These are phyloP conservation scores for Solanum sitiens DNA, from an alignment of 257 asterid genomes.

Conservation along the genomic window DNA sequence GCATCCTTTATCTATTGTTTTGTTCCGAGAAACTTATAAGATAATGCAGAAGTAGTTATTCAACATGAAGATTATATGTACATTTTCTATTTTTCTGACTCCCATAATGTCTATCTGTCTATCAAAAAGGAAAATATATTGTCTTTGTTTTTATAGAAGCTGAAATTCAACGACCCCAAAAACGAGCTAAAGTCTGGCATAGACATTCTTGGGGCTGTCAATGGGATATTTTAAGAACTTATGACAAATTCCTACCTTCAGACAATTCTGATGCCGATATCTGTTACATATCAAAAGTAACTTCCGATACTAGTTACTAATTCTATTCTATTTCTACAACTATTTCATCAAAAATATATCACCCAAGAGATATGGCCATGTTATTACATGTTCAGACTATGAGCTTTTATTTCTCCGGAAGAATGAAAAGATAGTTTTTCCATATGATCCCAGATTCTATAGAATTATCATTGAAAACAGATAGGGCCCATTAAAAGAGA, in stretches of 20 bases:
- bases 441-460: not conserved
- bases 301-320: not conserved
- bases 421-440: not conserved
- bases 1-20: not conserved
- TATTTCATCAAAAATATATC: not conserved
- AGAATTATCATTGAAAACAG: not conserved
- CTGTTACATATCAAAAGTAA: slow-evolving; percentile 59
- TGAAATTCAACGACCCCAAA: slow-evolving; percentile 37
- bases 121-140: slow-evolving; percentile 75
- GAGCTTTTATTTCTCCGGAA: not conserved
- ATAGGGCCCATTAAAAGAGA: not conserved
- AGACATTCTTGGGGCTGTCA: slow-evolving; percentile 77
- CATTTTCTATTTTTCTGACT: slow-evolving; percentile 81
- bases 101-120: slow-evolving; percentile 87
- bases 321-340: not conserved
- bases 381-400: not conserved
- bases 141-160: slow-evolving; percentile 40
- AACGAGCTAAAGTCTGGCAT: slow-evolving; percentile 85
- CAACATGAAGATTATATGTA: slow-evolving; percentile 36
- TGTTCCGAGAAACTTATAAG: not conserved
- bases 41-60: not conserved
- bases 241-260: slow-evolving; percentile 62
- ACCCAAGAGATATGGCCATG: not conserved
- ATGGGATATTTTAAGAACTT: slow-evolving; percentile 83
- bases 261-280: slow-evolving; percentile 33